Conservation (phyloP, 2,329 filamentous ascomycete species). For the Penicillium sp. region DNA sequence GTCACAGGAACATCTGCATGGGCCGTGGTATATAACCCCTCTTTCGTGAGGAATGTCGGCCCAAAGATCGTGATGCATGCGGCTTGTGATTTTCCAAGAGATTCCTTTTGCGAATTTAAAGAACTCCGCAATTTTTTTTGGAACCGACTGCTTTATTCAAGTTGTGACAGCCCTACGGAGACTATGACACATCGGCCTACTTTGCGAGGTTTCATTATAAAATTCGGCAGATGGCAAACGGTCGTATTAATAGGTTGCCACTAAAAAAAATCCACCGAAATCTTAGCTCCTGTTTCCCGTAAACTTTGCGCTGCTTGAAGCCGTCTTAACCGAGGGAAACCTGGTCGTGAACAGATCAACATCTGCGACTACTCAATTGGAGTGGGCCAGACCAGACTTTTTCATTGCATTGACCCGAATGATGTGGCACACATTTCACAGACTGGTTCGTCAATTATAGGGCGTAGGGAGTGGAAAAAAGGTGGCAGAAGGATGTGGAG, state of each 20-base stretch:
- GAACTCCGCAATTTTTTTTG: neutral
- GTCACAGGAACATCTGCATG: neutral
- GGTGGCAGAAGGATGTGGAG: conserved; percentile 18
- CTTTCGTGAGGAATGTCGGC: conserved; percentile 1
- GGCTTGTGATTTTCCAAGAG: neutral
- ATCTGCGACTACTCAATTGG: conserved; percentile 16
- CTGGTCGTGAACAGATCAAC: conserved; percentile 20
- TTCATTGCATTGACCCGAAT: conserved; percentile 13
- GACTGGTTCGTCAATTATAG: conserved; percentile 15
- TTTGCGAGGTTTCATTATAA: conserved; percentile 11
- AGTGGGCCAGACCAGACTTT: conserved; percentile 12
- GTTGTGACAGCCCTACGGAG: neutral
- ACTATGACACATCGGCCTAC: conserved; percentile 3
- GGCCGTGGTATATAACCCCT: neutral
- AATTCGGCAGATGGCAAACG: neutral
- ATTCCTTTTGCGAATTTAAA: neutral
- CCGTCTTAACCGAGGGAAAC: conserved; percentile 25
- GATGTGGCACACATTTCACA: neutral
- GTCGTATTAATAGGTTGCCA: conserved; percentile 14
- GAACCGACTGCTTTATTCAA: neutral
- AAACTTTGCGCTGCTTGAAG: conserved; percentile 14
- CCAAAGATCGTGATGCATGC: conserved; percentile 11
- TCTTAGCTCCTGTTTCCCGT: conserved; percentile 14
- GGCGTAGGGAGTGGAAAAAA: conserved; percentile 15
- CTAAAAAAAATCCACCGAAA: conserved; percentile 7